Evolutionary conservation across 2,329 filamentous ascomycete genomes (phyloP), one percentile per base, ranked within the genome.

Genomic region (Rutstroemia sp.): DNA sequence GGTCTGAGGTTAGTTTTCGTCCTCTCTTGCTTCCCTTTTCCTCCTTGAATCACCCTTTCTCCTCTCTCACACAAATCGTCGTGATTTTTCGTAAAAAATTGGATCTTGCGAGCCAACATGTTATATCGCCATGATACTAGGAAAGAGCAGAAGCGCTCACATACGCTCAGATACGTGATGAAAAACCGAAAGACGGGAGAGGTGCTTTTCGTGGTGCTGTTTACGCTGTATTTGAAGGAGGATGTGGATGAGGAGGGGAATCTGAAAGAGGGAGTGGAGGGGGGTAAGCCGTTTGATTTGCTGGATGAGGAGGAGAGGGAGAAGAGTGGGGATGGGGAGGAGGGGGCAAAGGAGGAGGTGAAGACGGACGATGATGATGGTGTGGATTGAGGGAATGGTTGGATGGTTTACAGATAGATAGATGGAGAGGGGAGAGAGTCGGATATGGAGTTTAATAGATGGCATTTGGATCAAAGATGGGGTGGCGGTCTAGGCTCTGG

Each of bases 81-180:
- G 21, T 30, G 21, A 44, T 6, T 47, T 52, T 46, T 34, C 21
- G n/a, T 39, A 23, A 27, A 50, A n/a, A n/a, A 41, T 41, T 45
- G 27, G 10, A 30, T 30, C 10, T 30, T 30, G 27, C 27, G 23
- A 50, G 45, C 49, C 58, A 56, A 54, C 59, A 57, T 41, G 37
- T 30, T 30, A 30, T 30, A 30, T 30, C 27, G 27, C 27, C 27
- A 30, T 30, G 27, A 30, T 66, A 34, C 53, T 56, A 67, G 64
- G 62, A 63, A 60, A 64, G 59, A 61, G 38, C 63, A 63, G 56
- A 69, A 69, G 63, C 88, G 88, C 77, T 87, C 88, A 76, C 89
- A 95, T 74, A 79, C 85, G 64, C 81, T 95, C 74, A 92, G 92
- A 80, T 96, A 97, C 73, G 90, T 95, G 58, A 79, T 97, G 68